phyloP scores from a whole-genome alignment of 257 asterid genomes.

The Salvia hispanica region DNA sequence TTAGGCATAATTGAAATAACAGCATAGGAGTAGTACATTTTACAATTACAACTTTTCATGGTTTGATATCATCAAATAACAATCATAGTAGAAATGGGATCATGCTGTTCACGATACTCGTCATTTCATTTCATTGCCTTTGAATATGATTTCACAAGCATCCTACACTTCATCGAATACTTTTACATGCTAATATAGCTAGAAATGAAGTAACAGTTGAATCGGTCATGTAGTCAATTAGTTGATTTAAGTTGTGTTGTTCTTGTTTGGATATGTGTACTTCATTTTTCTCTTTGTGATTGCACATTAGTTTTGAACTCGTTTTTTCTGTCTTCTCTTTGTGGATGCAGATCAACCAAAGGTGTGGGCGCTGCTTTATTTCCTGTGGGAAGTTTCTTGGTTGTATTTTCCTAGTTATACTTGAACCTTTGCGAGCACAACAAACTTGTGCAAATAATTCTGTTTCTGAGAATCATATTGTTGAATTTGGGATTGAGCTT shows the following conservation, averaged over 20 bases:
- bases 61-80: neutral
- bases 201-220: neutral
- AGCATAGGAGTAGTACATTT: neutral
- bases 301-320: too few relatives aligned
- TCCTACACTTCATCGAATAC: neutral
- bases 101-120: neutral
- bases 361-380: neutral
- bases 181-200: too few relatives aligned
- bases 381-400: conserved; percentile 25
- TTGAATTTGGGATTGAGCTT: neutral
- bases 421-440: conserved; percentile 28
- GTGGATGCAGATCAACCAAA: conserved; percentile 37
- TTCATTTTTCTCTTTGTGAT: too few relatives aligned
- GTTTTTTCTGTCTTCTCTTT: too few relatives aligned
- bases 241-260: too few relatives aligned
- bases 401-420: conserved; percentile 22
- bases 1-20: conserved; percentile 1
- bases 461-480: neutral
- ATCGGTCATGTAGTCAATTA: too few relatives aligned
- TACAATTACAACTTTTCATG: neutral
- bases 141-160: conserved; percentile 1
- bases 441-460: conserved; percentile 30
- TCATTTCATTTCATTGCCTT: neutral
- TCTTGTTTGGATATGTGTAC: too few relatives aligned
- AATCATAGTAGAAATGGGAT: conserved; percentile 5